Base-by-base conservation (phyloP, 179 eudicot species). In the Spergularia azorica region DNA sequence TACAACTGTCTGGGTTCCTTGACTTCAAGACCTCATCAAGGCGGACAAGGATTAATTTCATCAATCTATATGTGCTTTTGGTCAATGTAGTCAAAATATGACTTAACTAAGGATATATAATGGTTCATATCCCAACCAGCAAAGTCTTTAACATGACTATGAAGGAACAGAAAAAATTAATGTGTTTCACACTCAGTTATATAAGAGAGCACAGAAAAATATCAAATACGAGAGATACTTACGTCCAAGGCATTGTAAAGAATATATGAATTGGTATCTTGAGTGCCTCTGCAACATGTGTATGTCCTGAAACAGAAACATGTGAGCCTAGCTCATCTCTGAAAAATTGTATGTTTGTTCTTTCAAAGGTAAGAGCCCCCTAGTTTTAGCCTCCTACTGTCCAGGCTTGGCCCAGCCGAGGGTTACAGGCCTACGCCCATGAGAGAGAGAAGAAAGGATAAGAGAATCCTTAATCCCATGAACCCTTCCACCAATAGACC, bases 181-280 rank as follows among this genome's bases (percentile, higher is more conserved):
- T 58, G 51, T 36, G 48, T 32, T 67, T 50, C 16, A 43, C 21
- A 64, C 62, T 70, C 46, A 14, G 10, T 9, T 50, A 41, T 26
- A 52, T 13, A 15, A 57, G 41, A 76, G 17, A 6, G 15, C 75
- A 52, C 69, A 71, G 16, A 38, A 21, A 0, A 65, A 7, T 46
- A 67, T 17, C 5, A 15, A 46, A 21, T 41, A 66, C 7, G 51
- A 43, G 61, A 71, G 54, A 48, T 36, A 88, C 91, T 88, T 89
- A 94, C 98, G 98, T 94, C 98, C 98, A 94, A 26, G 98, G 98
- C 98, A 94, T 92, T 26, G 98, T 94, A 80, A 92, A 94, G 83
- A 90, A 90, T 70, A 94, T 87, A 77, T 94, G 98, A 76, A 94
- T 86, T 10, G 98, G 98, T 70, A 94, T 82, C 63, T 87, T 80